A percentile compares a stretch with the other conserved stretches of the same genome.
These are phyloP conservation scores for Tricholoma sp. DNA, from an alignment of 768 basidiomycete genomes.

Conservation along the genomic window DNA sequence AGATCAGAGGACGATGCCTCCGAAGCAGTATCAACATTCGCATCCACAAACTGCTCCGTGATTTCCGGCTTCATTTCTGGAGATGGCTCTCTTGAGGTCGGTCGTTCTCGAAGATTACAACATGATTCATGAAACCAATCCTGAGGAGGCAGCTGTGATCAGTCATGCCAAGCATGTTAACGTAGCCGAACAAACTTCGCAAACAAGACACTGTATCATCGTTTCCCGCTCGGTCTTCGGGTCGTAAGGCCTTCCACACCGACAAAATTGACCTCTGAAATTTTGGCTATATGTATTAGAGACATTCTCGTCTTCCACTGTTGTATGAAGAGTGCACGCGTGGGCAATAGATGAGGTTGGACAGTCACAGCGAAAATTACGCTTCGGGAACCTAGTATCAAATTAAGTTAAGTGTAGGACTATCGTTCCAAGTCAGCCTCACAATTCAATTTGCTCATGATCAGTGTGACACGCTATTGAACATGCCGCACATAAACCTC, in stretches of 20 bases:
- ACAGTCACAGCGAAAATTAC: conserved; percentile 81
- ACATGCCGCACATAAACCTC: conserved; percentile 79
- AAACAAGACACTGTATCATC: conserved; percentile 85
- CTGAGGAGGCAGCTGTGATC: conserved; percentile 31
- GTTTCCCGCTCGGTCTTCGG: conserved; percentile 71
- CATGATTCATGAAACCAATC: conserved; percentile 94
- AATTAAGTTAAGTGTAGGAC: conserved; percentile 3
- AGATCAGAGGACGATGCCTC: conserved; percentile 60
- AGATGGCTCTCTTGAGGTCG: conserved; percentile 40
- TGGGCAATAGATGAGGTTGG: conserved; percentile 62
- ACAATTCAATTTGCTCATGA: conserved; percentile 82
- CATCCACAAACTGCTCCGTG: conserved; percentile 14
- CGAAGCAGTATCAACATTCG: conserved; percentile 48
- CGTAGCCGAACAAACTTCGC: conserved; percentile 56
- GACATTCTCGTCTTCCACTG: conserved; percentile 47
- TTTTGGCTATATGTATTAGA: conserved; percentile 71
- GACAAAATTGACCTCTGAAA: conserved; percentile 66
- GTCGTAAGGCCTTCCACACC: conserved; percentile 70
- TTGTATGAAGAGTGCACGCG: conserved; percentile 58
- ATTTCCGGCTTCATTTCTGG: conserved; percentile 21
- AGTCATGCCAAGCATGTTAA: conserved; percentile 4
- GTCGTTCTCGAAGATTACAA: conserved; percentile 70
- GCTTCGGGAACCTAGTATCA: conserved; percentile 63
- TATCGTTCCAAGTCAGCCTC: conserved; percentile 12
- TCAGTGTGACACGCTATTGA: conserved; percentile 84